Evolutionary conservation across 129 eudicot genomes (phyloP).

Genomic region (Tagetes erecta): DNA sequence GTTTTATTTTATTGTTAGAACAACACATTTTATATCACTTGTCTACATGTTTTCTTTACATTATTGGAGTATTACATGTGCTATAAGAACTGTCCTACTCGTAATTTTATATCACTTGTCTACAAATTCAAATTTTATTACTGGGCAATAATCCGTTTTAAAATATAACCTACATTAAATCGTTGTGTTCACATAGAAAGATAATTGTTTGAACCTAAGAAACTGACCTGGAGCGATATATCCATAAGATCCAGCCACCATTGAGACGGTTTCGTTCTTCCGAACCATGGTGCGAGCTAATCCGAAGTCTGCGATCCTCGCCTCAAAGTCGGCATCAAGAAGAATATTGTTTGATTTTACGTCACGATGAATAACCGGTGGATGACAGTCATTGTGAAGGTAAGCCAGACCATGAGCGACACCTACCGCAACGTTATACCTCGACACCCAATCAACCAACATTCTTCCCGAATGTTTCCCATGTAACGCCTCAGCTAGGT

Average conservation of each 20-base stretch:
- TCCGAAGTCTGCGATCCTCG: slow-evolving; percentile 69
- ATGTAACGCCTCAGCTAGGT: slow-evolving; percentile 59
- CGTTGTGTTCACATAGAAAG: no score
- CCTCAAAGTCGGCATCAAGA: slow-evolving; percentile 60
- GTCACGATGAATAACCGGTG: slow-evolving; percentile 66
- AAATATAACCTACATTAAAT: no score
- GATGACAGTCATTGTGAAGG: slow-evolving; percentile 68
- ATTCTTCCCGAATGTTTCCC: slow-evolving; percentile 46
- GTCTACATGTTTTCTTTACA: no score
- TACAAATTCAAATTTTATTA: no score
- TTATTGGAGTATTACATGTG: no score
- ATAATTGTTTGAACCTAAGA: neutral
- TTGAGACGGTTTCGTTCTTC: slow-evolving; percentile 67
- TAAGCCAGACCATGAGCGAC: slow-evolving; percentile 73
- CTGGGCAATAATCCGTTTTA: no score
- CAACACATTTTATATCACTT: no score
- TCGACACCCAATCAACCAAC: slow-evolving; percentile 72
- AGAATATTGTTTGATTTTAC: slow-evolving; percentile 65
- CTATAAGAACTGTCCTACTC: no score
- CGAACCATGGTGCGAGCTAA: slow-evolving; percentile 60
- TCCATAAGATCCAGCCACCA: slow-evolving; percentile 79
- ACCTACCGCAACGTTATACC: slow-evolving; percentile 65
- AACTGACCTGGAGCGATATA: slow-evolving; percentile 73
- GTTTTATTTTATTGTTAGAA: no score
- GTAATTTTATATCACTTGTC: no score